Base-by-base conservation (phyloP, 2,329 filamentous ascomycete species). In the Hymenoscyphus scutula region DNA sequence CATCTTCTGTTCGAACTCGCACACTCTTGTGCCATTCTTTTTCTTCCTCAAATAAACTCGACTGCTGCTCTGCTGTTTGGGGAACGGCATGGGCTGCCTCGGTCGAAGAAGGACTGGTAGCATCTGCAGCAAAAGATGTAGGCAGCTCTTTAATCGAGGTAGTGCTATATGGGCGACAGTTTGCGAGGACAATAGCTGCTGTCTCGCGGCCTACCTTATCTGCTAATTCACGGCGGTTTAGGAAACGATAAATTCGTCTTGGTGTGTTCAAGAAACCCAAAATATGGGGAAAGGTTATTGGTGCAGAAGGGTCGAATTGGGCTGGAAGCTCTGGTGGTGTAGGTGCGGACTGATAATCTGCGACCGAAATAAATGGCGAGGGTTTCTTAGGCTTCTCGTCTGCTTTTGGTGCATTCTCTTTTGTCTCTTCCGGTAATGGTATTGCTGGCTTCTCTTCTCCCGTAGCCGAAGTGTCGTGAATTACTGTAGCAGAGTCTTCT, bases 181-280 rank as follows among this genome's bases (percentile, higher is more conserved):
- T 76, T 13, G 79, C 86, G 41, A 97, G 85, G 63, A 96, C 94
- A 38, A 90, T 87, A 38, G 92, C 89, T 0, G 94, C 94, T 19
- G 96, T 92, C 67, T 97, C 87, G 51, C 91, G 88, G 58, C 95
- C 95, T 64, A 97, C 87, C 54, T 88, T 83, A 73, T 99, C 94
- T 66, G 94, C 94, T n/a, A 97, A 82, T 66, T 85, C 79, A 60
- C 95, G 89, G 65, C 89, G 88, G 75, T 89, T 96, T 64, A 99
- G 81, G 82, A 93, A 99, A 67, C 95, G 90, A 73, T 89, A 90
- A 64, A 98, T 82, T 64, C 95, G 89, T 67, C 88, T 89, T 0
- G 92, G 90, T 2, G 94, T 97, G 78, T 95, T 94, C 66, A 90
- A 80, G 80, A 99, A 96, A 64, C 95, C 95, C 32, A 99, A 88